These are phyloP conservation scores for Aureobasidium musti DNA, from an alignment of 2,329 filamentous ascomycete species.

Conservation along the genomic window DNA sequence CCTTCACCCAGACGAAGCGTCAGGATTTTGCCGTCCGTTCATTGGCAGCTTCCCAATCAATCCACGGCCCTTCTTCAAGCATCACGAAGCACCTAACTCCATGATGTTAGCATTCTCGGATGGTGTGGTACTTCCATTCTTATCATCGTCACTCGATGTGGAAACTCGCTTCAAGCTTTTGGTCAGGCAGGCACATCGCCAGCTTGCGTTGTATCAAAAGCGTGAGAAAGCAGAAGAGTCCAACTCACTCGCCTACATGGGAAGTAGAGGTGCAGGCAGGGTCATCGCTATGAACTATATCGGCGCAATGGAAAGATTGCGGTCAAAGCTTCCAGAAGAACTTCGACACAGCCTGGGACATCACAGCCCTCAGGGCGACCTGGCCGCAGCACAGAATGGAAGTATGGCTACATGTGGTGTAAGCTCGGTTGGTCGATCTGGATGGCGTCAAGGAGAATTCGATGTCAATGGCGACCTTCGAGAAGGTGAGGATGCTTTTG, in stretches of 20 bases:
- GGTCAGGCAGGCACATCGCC: slow-evolving; percentile 46
- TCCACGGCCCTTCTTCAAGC: slow-evolving; percentile 48
- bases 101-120: slow-evolving; percentile 54
- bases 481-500: slow-evolving; percentile 42
- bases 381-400: slow-evolving; percentile 39
- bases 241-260: slow-evolving; percentile 37
- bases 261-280: slow-evolving; percentile 43
- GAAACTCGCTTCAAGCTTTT: slow-evolving; percentile 46
- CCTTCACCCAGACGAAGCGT: slow-evolving; percentile 37
- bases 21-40: slow-evolving; percentile 44
- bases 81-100: slow-evolving; percentile 44
- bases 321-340: slow-evolving; percentile 41
- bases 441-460: slow-evolving; percentile 39
- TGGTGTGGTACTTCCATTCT: slow-evolving; percentile 50
- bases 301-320: slow-evolving; percentile 44
- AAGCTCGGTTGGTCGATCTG: slow-evolving; percentile 46
- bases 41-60: slow-evolving; percentile 52
- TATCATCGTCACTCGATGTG: slow-evolving; percentile 42
- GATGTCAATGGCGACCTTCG: slow-evolving; percentile 33
- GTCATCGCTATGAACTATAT: slow-evolving; percentile 51
- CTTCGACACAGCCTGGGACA: slow-evolving; percentile 33
- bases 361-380: slow-evolving; percentile 44
- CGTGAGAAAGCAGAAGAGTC: slow-evolving; percentile 35
- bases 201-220: slow-evolving; percentile 51
- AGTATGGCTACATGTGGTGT: slow-evolving; percentile 50